These are phyloP conservation scores for Onygenales sp. DNA, from an alignment of 2,329 filamentous ascomycete species.

Conservation along the genomic window DNA sequence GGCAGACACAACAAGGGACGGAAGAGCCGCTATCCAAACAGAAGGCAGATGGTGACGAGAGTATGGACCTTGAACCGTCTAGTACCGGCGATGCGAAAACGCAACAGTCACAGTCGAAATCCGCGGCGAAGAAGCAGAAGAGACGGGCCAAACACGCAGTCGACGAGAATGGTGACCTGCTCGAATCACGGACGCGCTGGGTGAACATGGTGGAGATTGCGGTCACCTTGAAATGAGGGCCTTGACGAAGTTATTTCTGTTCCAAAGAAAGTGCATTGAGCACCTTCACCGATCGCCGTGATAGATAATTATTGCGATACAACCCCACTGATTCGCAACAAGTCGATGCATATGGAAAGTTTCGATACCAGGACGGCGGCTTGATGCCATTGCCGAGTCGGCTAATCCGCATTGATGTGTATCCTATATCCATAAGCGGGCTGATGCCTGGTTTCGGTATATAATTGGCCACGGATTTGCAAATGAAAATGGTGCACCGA, in stretches of 20 bases:
- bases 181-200: constrained; percentile 37
- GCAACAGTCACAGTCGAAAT: neutral
- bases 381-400: no score
- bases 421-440: no score
- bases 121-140: constrained; percentile 22
- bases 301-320: no score
- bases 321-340: no score
- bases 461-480: no score
- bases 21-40: constrained; percentile 9
- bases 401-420: no score
- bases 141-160: constrained; percentile 14
- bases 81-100: constrained; percentile 5
- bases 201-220: constrained; percentile 39
- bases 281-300: no score
- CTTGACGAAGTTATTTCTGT: neutral
- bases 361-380: no score
- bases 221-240: constrained; percentile 30
- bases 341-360: no score
- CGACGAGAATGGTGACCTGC: constrained; percentile 26
- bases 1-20: constrained; percentile 18
- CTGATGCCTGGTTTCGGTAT: no score
- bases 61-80: constrained; percentile 10
- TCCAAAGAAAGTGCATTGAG: no score
- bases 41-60: constrained; percentile 10
- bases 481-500: no score